Conservation (phyloP, 345 rosid species). For the Ceriops tagal region DNA sequence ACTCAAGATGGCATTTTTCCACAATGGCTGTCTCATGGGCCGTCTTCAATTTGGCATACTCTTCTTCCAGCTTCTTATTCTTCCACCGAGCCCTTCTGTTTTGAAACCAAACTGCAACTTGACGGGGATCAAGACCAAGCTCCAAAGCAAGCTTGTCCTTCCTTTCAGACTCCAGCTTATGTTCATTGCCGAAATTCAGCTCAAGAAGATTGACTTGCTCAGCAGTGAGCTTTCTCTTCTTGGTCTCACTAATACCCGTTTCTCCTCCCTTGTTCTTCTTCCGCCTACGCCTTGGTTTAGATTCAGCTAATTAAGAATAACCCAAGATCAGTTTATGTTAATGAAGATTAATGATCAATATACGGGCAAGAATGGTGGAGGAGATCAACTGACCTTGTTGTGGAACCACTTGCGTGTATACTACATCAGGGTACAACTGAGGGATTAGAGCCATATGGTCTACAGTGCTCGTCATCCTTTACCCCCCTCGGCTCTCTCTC, state of each 20-base stretch:
- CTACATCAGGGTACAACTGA: constrained; percentile 49
- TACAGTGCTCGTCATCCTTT: constrained; percentile 13
- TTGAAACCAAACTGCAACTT: constrained; percentile 98
- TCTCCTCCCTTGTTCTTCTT: constrained; percentile 54
- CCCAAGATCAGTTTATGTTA: too few relatives aligned
- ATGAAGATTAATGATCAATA: too few relatives aligned
- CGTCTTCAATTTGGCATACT: constrained; percentile 48
- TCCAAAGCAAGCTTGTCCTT: constrained; percentile 73
- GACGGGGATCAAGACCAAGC: constrained; percentile 84
- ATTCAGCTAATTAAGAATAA: constrained; percentile 33
- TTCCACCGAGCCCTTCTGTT: constrained; percentile 89
- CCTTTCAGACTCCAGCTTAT: constrained; percentile 78
- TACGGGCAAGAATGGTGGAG: too few relatives aligned
- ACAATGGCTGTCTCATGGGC: constrained; percentile 44
- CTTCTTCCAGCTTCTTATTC: constrained; percentile 87
- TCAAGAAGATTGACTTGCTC: constrained; percentile 72
- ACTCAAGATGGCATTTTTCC: constrained; percentile 65
- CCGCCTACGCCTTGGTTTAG: constrained; percentile 51
- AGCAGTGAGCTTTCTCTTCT: constrained; percentile 67
- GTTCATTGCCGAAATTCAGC: constrained; percentile 58
- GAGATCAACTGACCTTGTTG: constrained; percentile 45
- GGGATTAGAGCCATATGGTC: constrained; percentile 53
- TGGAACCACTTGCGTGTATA: constrained; percentile 45
- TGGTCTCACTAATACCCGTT: constrained; percentile 23
- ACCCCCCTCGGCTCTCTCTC: constrained; percentile 5